Conservation (phyloP, 2,329 filamentous ascomycete species). For the Amauroascus niger region DNA sequence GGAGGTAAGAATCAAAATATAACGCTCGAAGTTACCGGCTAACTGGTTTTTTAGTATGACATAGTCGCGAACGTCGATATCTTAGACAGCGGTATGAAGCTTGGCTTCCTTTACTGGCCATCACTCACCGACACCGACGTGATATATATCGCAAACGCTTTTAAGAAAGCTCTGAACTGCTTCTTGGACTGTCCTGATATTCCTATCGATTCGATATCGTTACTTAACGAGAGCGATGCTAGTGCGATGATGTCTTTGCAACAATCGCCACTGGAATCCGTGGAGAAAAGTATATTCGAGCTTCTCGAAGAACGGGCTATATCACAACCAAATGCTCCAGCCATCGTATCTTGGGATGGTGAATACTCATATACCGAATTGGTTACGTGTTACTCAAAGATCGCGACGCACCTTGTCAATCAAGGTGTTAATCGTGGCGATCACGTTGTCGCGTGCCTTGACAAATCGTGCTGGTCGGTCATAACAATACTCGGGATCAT, state of each 20-base stretch:
- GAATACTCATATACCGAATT: conserved; percentile 23
- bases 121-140: conserved; percentile 10
- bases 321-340: conserved; percentile 9
- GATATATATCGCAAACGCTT: conserved; percentile 5
- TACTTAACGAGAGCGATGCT: not conserved
- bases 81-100: conserved; percentile 3
- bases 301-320: conserved; percentile 9
- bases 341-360: conserved; percentile 26
- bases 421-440: conserved; percentile 8
- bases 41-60: conserved; percentile 3
- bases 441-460: conserved; percentile 2
- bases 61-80: conserved; percentile 13
- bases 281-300: not conserved
- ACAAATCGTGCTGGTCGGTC: conserved; percentile 12
- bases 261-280: conserved; percentile 2
- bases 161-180: conserved; percentile 6
- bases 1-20: conserved; percentile 3
- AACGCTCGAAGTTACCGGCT: not conserved
- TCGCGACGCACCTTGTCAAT: conserved; percentile 14
- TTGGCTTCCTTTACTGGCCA: conserved; percentile 12
- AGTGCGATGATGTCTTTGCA: conserved; percentile 8
- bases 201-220: conserved; percentile 5
- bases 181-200: not conserved
- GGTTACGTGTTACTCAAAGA: conserved; percentile 24
- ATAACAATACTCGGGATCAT: conserved; percentile 9